Evolutionary conservation across 768 basidiomycete species (phyloP), one percentile per base, ranked within the genome.

Genomic region (Amanita phalloides): DNA sequence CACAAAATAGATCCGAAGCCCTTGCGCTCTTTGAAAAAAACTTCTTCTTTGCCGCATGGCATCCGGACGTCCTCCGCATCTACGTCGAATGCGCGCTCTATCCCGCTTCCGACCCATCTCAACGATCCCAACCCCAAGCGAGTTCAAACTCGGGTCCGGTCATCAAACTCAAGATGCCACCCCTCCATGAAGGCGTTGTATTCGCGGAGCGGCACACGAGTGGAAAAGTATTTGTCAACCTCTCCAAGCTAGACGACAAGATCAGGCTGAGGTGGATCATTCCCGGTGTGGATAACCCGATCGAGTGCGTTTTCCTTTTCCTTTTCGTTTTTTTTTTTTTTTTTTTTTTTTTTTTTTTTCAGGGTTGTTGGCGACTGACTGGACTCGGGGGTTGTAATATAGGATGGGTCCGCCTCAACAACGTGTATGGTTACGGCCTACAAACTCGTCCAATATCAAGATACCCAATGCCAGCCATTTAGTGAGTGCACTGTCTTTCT

Each of bases 1-100:
- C 28, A n/a, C 45, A 5, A 6, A n/a, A 21, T 10, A 49, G 87
- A 39, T 76, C 81, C 37, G 84, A 83, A 53, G 90, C 86, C 1
- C 59, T 73, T 4, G 60, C 57, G 7, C 56, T 64, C 6, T 76
- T 90, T 59, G 55, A 61, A 47, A 64, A 69, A 48, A 76, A 69
- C 28, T 74, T 82, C 0, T 91, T 90, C 72, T 93, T 91, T 63
- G 57, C 60, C 2, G 66, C 71, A 1, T 91, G 89, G 90, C 72
- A 90, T 60, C 77, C 79, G 0, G 74, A 70, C 0, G 79, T 77
- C 3, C 69, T 91, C 25, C 65, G 70, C 36, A 51, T 70, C 17
- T 90, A 90, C 59, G 66, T 86, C 51, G 73, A 83, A 26, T 72
- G 78, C 53, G 86, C 73, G 3, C 66, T 84, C 4, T 69, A 71